Evolutionary conservation across 2,329 filamentous ascomycete species (phyloP).

Genomic region (Exutisphaerella laricina): DNA sequence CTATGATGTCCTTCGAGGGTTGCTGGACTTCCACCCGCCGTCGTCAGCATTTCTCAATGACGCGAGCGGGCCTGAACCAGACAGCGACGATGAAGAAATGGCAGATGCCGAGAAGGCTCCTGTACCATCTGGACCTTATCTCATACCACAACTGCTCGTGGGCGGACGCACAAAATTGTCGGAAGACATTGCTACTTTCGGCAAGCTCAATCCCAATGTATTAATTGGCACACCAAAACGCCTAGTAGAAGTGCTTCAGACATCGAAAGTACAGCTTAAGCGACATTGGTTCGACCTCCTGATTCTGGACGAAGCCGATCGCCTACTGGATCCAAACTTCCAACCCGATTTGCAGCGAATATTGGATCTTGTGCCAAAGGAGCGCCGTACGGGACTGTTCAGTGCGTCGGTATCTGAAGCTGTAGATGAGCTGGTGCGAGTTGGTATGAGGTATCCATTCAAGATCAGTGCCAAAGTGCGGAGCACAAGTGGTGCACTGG

Average conservation of each 20-base stretch:
- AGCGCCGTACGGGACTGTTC: constrained; percentile 87
- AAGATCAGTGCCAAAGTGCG: constrained; percentile 93
- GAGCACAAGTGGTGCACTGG: constrained; percentile 64
- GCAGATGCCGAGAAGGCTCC: constrained; percentile 38
- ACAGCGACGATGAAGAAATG: constrained; percentile 31
- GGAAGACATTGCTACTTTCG: constrained; percentile 79
- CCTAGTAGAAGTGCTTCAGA: constrained; percentile 80
- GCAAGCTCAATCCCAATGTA: constrained; percentile 79
- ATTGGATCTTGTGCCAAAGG: constrained; percentile 77
- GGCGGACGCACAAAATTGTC: constrained; percentile 75
- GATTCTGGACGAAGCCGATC: constrained; percentile 90
- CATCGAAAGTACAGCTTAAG: constrained; percentile 46
- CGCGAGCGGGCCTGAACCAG: constrained; percentile 34
- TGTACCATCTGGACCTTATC: constrained; percentile 44
- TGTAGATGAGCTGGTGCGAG: constrained; percentile 84
- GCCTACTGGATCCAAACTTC: constrained; percentile 88
- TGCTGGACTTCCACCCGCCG: constrained; percentile 76
- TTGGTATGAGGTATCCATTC: constrained; percentile 88
- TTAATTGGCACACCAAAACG: constrained; percentile 87
- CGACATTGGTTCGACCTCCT: constrained; percentile 68
- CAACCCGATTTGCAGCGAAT: constrained; percentile 86
- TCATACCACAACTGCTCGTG: constrained; percentile 82
- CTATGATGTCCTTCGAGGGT: constrained; percentile 67
- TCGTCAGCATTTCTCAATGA: constrained; percentile 63
- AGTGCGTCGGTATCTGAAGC: constrained; percentile 95